These are phyloP conservation scores for Suillus discolor DNA, from an alignment of 768 basidiomycete genomes.

Conservation along the genomic window DNA sequence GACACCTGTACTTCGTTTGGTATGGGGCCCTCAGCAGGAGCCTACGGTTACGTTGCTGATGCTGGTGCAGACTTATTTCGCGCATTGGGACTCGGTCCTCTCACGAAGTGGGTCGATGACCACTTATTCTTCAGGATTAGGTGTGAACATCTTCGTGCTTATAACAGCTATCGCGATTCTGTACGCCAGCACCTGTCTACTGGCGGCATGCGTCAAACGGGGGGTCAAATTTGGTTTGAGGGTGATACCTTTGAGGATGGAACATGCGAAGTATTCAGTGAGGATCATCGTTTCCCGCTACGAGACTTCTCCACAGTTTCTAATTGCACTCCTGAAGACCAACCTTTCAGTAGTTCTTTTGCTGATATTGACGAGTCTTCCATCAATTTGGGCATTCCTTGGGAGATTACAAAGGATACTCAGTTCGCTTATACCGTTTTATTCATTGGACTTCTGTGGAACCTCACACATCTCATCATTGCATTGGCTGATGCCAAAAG, in stretches of 20 bases:
- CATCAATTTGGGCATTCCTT: accelerated
- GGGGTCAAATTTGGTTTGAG: too few relatives aligned
- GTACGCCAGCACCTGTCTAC: background rate
- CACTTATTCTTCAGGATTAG: background rate
- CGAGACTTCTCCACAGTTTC: too few relatives aligned
- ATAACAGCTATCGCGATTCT: background rate
- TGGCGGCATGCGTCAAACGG: too few relatives aligned
- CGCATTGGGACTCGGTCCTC: background rate
- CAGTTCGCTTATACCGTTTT: background rate
- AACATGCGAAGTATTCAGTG: too few relatives aligned
- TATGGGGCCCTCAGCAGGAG: background rate
- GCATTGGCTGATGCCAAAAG: too few relatives aligned
- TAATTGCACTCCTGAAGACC: too few relatives aligned
- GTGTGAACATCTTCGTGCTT: accelerated
- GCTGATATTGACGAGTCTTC: background rate
- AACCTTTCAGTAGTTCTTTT: too few relatives aligned
- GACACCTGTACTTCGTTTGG: background rate
- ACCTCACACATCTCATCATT: background rate
- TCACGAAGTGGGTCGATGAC: background rate
- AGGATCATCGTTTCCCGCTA: too few relatives aligned
- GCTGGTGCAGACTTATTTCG: background rate
- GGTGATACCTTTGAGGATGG: too few relatives aligned
- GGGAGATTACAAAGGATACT: background rate
- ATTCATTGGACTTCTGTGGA: background rate
- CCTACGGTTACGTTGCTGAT: background rate